Evolutionary conservation across 371 early-diverging fungal genomes (phyloP).

Genomic region (Rhizopus microsporus): DNA sequence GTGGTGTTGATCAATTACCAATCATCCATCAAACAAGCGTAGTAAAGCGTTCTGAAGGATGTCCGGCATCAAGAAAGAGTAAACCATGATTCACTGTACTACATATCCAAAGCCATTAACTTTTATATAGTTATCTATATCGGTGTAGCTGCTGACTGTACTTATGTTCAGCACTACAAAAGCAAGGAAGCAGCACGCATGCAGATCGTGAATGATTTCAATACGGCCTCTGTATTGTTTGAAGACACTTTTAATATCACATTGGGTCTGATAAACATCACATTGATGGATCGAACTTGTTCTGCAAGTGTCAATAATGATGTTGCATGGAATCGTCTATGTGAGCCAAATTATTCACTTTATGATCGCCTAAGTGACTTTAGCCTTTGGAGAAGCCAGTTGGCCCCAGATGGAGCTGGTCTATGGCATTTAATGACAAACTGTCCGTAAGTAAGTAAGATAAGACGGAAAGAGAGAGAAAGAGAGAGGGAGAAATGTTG

Average conservation of each 20-base stretch:
- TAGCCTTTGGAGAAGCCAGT: constrained; percentile 83
- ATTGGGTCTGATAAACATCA: constrained; percentile 82
- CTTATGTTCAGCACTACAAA: constrained; percentile 65
- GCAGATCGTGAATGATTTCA: constrained; percentile 77
- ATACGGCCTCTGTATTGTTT: constrained; percentile 81
- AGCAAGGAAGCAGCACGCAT: constrained; percentile 60
- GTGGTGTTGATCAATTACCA: constrained; percentile 23
- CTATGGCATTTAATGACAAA: constrained; percentile 95
- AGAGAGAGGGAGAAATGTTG: not conserved
- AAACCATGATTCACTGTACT: not conserved
- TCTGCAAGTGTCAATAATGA: constrained; percentile 41
- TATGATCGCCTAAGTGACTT: constrained; percentile 86
- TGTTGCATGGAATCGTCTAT: constrained; percentile 77
- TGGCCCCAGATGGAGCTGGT: constrained; percentile 72
- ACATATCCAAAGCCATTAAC: not conserved
- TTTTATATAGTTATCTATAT: constrained; percentile 37
- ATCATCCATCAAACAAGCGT: not conserved
- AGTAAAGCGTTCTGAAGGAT: constrained; percentile 16
- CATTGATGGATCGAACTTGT: constrained; percentile 65
- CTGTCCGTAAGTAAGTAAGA: constrained; percentile 58
- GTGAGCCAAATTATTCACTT: constrained; percentile 73
- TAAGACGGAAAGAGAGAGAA: not conserved
- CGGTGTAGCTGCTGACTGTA: constrained; percentile 76
- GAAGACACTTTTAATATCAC: constrained; percentile 90
- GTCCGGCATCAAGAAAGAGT: constrained; percentile 27